A percentile compares a stretch with the other conserved stretches of the same genome.
Evolutionary conservation across 73 alveolate genomes (phyloP).

Genomic region (Uronychia binucleata): DNA sequence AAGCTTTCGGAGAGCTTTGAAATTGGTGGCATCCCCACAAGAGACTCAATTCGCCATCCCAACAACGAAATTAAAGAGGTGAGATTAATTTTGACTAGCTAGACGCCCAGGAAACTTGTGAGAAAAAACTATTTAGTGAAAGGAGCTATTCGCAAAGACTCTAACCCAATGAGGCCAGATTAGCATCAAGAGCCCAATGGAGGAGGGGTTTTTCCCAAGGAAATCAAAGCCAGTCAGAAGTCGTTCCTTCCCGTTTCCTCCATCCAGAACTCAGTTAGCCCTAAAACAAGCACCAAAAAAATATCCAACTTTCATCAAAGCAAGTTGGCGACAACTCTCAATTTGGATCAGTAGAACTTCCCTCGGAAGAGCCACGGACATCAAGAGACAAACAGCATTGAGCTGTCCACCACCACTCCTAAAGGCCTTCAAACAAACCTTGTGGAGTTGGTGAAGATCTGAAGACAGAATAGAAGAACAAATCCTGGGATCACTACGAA

Average conservation of each 20-base stretch:
- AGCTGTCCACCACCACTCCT: background rate
- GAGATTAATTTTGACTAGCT: background rate
- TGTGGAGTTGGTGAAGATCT: background rate
- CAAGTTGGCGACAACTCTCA: background rate
- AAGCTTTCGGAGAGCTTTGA: background rate
- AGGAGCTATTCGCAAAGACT: background rate
- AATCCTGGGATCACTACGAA: background rate
- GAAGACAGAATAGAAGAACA: background rate
- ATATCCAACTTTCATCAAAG: background rate
- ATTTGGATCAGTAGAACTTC: background rate
- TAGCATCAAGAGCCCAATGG: no score
- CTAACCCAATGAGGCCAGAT: background rate
- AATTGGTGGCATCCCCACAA: background rate
- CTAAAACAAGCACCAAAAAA: background rate
- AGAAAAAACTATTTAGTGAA: no score
- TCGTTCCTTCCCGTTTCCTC: background rate
- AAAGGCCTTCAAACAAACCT: background rate
- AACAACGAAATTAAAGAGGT: background rate
- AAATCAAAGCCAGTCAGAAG: background rate
- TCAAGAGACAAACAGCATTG: background rate
- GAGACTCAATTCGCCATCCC: background rate
- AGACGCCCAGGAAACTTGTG: background rate
- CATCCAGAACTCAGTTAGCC: background rate
- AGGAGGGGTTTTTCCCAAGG: background rate
- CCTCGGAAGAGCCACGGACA: background rate